These are phyloP conservation scores for Paramecium caudatum DNA, from an alignment of 73 alveolate species.

Conservation along the genomic window DNA sequence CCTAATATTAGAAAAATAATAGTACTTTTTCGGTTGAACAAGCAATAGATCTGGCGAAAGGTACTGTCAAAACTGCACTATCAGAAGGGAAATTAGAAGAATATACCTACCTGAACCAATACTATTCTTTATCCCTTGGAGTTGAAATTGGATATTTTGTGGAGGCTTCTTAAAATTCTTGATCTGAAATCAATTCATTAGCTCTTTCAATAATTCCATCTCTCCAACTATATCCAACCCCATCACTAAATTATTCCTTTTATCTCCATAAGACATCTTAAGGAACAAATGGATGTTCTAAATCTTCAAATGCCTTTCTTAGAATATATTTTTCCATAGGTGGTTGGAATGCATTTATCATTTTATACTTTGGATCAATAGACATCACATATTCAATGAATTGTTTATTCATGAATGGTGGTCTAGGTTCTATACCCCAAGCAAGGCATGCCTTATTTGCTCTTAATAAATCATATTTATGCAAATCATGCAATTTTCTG, in stretches of 20 bases:
- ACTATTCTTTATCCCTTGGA: constrained; percentile 82
- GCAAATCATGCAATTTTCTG: constrained; percentile 75
- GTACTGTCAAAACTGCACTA: constrained; percentile 77
- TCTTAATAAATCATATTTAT: constrained; percentile 78
- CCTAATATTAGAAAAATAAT: not conserved
- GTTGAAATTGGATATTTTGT: constrained; percentile 74
- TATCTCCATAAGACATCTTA: constrained; percentile 90
- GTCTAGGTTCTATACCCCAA: constrained; percentile 85
- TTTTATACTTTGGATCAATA: constrained; percentile 79
- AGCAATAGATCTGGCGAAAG: constrained; percentile 75
- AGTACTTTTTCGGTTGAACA: constrained; percentile 74
- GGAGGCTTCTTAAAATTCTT: constrained; percentile 73
- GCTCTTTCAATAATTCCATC: constrained; percentile 81
- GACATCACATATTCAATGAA: constrained; percentile 82
- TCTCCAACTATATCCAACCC: constrained; percentile 93
- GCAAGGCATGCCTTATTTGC: constrained; percentile 78
- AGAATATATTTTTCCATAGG: constrained; percentile 80
- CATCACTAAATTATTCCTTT: constrained; percentile 91
- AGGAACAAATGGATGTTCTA: constrained; percentile 86
- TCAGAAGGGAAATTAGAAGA: constrained; percentile 80
- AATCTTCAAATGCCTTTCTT: constrained; percentile 86
- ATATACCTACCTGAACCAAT: constrained; percentile 78
- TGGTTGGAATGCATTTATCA: constrained; percentile 66
- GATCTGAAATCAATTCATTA: constrained; percentile 75
- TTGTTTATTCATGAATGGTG: constrained; percentile 88